Base-by-base conservation (phyloP, 2,329 filamentous ascomycete genomes). In the Hypoxylon sp. region DNA sequence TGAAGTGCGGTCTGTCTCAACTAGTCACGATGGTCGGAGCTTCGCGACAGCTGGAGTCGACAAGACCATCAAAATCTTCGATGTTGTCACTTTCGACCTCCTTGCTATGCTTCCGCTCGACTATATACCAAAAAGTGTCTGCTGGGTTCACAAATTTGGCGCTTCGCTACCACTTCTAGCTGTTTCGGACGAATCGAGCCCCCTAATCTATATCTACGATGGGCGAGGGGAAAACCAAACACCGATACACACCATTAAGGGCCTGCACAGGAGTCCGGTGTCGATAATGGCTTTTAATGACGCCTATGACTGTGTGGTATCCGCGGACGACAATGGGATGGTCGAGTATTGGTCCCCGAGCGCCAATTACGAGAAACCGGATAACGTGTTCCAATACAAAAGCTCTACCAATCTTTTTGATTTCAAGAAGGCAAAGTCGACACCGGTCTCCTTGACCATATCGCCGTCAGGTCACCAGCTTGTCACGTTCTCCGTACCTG, bases 341-440 rank as follows among this genome's bases (percentile, higher is more conserved):
- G 79, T 99, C 8, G 96, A 99, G 80, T 99, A 99, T 81, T 99
- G 96, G 96, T 88, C 88, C 64, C 94, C 96, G 0, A 88, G 87
- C 69, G 90, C 88, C 1, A 89, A 84, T 42, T 98, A 93, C 78
- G 93, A 97, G 75, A 98, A 98, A 80, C 96, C 96, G 0, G 91
- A 94, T 73, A 93, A 89, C 57, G 94, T 99, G 17, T 99, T 97
- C 78, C 88, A 93, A 72, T 93, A 94, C 82, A 99, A 99, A 82
- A 97, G 93, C 77, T 91, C 92, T 1, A 99, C 96, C 2, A 96
- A 93, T 75, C 85, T 99, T 0, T 99, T 98, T 76, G 95, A 97
- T 58, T 98, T 99, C 83, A 98, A 97, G 77, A 98, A 98, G 81
- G 88, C 93, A 55, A 98, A 97, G 79, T 92, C 94, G 0, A 88